Percentiles rank a stretch among this genome's conserved stretches.
Evolutionary conservation across 768 basidiomycete species (phyloP).

Genomic region (Boletus eberwhitei): DNA sequence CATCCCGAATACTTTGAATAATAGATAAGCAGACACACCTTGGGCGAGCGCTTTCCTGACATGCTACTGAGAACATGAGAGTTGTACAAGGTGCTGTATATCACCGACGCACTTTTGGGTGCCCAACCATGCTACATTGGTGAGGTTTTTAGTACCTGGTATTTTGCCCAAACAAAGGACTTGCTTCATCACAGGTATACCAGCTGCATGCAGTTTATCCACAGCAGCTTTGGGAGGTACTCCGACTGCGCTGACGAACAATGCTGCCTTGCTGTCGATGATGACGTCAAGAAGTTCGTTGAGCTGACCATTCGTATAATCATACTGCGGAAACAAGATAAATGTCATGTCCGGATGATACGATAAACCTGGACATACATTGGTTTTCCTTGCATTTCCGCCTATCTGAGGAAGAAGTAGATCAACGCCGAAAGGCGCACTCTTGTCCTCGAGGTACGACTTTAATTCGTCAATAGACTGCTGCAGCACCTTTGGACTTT

Average conservation of each 20-base stretch:
- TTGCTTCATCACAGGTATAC: constrained; percentile 86
- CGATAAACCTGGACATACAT: constrained; percentile 36
- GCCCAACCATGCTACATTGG: constrained; percentile 68
- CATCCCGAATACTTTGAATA: background rate
- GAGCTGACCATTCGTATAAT: constrained; percentile 79
- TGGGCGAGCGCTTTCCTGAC: constrained; percentile 72
- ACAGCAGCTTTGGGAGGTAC: constrained; percentile 83
- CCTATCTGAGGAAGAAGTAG: constrained; percentile 81
- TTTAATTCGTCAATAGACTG: constrained; percentile 71
- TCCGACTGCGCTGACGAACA: constrained; percentile 84
- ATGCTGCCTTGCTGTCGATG: constrained; percentile 63
- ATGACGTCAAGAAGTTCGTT: constrained; percentile 76
- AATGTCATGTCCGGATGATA: background rate
- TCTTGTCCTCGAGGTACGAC: constrained; percentile 66
- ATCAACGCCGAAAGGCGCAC: constrained; percentile 80
- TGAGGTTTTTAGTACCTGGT: background rate
- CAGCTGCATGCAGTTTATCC: constrained; percentile 74
- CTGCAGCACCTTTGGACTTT: constrained; percentile 68
- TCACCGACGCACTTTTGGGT: constrained; percentile 59
- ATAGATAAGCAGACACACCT: constrained; percentile 35
- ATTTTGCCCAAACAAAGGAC: constrained; percentile 8
- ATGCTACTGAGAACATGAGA: constrained; percentile 42
- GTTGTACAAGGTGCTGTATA: background rate
- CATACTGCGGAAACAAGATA: constrained; percentile 37
- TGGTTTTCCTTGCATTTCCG: constrained; percentile 80